Conservation (phyloP, 345 rosid species). For the Citrus reticulata region DNA sequence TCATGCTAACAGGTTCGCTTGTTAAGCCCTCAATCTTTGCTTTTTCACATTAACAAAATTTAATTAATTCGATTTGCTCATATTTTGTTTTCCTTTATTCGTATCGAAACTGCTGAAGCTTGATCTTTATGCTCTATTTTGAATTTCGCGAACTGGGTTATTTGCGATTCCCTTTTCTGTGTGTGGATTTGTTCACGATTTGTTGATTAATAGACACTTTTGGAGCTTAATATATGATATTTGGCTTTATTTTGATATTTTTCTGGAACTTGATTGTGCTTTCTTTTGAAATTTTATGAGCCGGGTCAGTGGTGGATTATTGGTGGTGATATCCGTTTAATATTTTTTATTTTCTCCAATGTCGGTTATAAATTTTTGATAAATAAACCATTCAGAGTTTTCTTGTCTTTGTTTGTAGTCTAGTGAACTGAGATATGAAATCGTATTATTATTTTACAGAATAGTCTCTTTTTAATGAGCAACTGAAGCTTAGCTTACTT, state of each 20-base stretch:
- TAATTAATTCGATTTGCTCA: background rate
- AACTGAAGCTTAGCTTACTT: background rate
- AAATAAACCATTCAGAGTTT: background rate
- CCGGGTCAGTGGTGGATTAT: background rate
- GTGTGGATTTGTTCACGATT: background rate
- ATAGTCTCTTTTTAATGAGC: background rate
- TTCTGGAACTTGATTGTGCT: background rate
- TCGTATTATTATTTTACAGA: background rate
- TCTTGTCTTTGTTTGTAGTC: background rate
- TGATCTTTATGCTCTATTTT: background rate
- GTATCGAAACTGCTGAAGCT: slow-evolving; percentile 10
- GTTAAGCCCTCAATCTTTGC: background rate
- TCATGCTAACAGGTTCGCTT: slow-evolving; percentile 60
- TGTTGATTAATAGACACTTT: background rate
- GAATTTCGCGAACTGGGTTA: slow-evolving; percentile 16
- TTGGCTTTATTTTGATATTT: background rate
- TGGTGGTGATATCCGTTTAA: background rate
- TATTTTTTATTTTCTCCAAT: background rate
- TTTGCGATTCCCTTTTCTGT: background rate
- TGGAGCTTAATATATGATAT: background rate
- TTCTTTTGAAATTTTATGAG: background rate
- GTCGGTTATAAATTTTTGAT: background rate
- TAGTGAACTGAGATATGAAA: background rate
- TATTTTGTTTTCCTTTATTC: background rate
- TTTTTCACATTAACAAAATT: background rate